Conservation (phyloP, 306 rosid species). For the Arachis hypogaea region DNA sequence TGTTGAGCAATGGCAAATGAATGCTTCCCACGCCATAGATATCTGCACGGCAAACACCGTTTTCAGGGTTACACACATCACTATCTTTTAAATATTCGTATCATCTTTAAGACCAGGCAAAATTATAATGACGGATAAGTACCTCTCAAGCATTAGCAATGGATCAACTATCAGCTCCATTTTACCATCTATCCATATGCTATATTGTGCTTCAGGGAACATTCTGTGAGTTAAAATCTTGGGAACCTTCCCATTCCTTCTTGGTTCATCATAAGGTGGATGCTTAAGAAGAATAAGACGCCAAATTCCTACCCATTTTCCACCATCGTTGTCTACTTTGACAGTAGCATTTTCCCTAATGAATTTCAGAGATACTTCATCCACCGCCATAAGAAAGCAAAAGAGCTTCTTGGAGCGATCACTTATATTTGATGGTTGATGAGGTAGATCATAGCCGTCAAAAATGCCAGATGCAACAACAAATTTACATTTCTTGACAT, state of each 20-base stretch:
- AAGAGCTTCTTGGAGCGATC: conserved; percentile 75
- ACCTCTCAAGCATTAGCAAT: conserved; percentile 91
- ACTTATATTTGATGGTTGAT: conserved; percentile 87
- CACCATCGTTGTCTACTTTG: conserved; percentile 66
- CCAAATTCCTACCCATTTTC: conserved; percentile 97
- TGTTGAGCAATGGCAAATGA: conserved; percentile 97
- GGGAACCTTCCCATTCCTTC: conserved; percentile 97
- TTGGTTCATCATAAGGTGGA: conserved; percentile 97
- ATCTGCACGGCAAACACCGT: conserved; percentile 53
- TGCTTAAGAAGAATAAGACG: conserved; percentile 79
- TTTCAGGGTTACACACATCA: conserved; percentile 25
- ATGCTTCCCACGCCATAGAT: conserved; percentile 87
- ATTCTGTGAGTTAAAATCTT: conserved; percentile 88
- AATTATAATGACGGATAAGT: conserved; percentile 4
- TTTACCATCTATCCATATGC: conserved; percentile 99
- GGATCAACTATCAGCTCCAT: conserved; percentile 98
- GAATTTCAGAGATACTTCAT: conserved; percentile 76
- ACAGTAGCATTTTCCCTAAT: conserved; percentile 77
- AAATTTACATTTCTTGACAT: conserved; percentile 86
- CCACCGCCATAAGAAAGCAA: conserved; percentile 96
- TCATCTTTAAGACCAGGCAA: conserved; percentile 10
- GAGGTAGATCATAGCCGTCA: conserved; percentile 92
- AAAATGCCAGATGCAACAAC: conserved; percentile 97
- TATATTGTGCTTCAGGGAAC: conserved; percentile 88
- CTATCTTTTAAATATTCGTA: conserved; percentile 19